Percentiles rank a stretch among this genome's conserved stretches.
Conservation (phyloP, 2,329 filamentous ascomycete genomes). For the Xylariaceae sp. region DNA sequence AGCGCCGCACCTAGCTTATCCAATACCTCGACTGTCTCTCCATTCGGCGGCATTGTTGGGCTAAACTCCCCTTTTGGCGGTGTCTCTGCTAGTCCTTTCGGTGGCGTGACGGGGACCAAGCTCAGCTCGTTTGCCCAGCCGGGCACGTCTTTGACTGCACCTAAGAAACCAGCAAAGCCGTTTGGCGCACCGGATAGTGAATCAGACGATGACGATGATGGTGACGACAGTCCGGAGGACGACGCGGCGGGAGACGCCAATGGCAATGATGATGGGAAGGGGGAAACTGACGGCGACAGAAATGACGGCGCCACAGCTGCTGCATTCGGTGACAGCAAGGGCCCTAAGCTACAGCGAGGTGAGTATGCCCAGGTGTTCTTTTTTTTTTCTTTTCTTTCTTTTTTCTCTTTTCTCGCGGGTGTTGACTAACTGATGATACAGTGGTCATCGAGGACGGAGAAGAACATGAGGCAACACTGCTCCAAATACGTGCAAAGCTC, state of each 20-base stretch:
- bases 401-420: too few relatives aligned
- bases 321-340: conserved; percentile 44
- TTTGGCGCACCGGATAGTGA: conserved; percentile 72
- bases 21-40: conserved; percentile 27
- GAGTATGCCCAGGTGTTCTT: conserved; percentile 28
- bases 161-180: conserved; percentile 61
- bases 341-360: conserved; percentile 65
- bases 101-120: conserved; percentile 37
- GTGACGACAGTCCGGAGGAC: conserved; percentile 23
- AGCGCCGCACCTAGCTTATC: conserved; percentile 30
- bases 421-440: conserved; percentile 31
- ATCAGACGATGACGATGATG: conserved; percentile 36
- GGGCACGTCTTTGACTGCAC: conserved; percentile 46
- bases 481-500: conserved; percentile 75
- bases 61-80: conserved; percentile 28
- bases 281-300: neutral
- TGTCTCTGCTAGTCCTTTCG: conserved; percentile 36
- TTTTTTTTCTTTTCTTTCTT: too few relatives aligned
- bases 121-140: conserved; percentile 67
- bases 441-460: conserved; percentile 78
- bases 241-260: conserved; percentile 38
- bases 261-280: neutral
- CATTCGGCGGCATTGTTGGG: conserved; percentile 27
- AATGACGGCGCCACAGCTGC: neutral
- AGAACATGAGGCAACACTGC: conserved; percentile 69